Conservation (phyloP, 2,329 filamentous ascomycete genomes). For the Penicillium sp. region DNA sequence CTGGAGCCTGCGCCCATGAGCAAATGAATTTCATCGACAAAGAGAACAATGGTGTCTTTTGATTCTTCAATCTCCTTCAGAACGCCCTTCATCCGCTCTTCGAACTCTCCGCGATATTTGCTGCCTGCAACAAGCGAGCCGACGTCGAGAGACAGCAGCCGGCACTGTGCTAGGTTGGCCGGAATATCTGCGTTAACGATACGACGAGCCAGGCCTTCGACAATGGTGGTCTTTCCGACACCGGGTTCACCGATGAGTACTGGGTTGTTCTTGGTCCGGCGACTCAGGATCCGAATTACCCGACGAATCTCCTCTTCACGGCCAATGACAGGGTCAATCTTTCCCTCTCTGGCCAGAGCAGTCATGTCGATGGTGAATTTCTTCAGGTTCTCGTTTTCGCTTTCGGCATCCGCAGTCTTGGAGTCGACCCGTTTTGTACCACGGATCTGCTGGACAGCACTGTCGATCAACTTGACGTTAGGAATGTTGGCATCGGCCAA, state of each 20-base stretch:
- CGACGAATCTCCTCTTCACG: constrained; percentile 90
- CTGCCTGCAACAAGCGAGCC: constrained; percentile 90
- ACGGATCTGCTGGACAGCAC: constrained; percentile 81
- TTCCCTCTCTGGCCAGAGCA: constrained; percentile 86
- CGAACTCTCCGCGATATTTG: constrained; percentile 97
- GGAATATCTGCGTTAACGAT: constrained; percentile 96
- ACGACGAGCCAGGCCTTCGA: constrained; percentile 86
- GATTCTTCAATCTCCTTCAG: constrained; percentile 91
- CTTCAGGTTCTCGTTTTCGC: constrained; percentile 87
- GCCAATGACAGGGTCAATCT: constrained; percentile 94
- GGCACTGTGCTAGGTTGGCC: constrained; percentile 87
- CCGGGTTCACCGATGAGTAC: constrained; percentile 95
- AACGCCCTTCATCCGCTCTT: constrained; percentile 98
- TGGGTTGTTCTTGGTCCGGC: constrained; percentile 96
- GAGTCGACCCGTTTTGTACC: constrained; percentile 90
- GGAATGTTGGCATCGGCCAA: constrained; percentile 83
- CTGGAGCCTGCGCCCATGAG: constrained; percentile 94
- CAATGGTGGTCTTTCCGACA: constrained; percentile 96
- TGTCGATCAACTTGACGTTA: constrained; percentile 79
- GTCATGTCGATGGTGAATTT: constrained; percentile 99
- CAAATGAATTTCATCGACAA: constrained; percentile 96
- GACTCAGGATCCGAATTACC: constrained; percentile 81
- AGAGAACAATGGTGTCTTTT: constrained; percentile 93
- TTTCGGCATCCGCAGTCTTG: constrained; percentile 83
- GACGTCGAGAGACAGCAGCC: constrained; percentile 86